Base-by-base conservation (phyloP, 495 filamentous ascomycete genomes). In the Aspergillus diversus region DNA sequence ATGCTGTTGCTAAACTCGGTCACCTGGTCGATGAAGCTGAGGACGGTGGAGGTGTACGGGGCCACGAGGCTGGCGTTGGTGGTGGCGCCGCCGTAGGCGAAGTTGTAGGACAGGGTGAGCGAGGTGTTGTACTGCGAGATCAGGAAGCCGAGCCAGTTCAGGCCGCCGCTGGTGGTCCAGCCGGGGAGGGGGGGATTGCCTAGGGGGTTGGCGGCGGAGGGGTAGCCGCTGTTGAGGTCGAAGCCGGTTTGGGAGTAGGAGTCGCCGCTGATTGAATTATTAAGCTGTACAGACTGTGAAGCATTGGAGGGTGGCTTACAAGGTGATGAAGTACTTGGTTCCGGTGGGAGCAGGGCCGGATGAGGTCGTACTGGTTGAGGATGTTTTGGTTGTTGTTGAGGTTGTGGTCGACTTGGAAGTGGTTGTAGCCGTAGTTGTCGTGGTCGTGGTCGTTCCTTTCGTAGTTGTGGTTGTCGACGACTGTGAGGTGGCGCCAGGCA, bases 201-300 rank as follows among this genome's bases (percentile, higher is more conserved):
- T 0, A 50, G 47, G 47, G 21, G 16, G 21, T 50, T 50, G 16
- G 5, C 47, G 47, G 47, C 47, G 11, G 47, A 50, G 21, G 47
- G 47, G n/a, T 50, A 50, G n/a, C 47, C 47, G 47, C n/a, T 50
- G 21, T 50, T 50, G n/a, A 50, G 31, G 47, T 50, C 47, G 47
- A 50, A 50, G 1, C 47, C 47, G 47, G 47, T 50, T 50, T 50
- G 47, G 5, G 47, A 50, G 16, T 50, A 50, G 5, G 47, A 50
- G 47, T 50, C 47, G n/a, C 47, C 47, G 21, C 47, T 50, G n/a
- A n/a, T n/a, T n/a, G n/a, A n/a, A n/a, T n/a, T n/a, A n/a, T n/a
- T n/a, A n/a, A n/a, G n/a, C n/a, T n/a, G n/a, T n/a, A n/a, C n/a
- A n/a, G n/a, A n/a, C n/a, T n/a, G n/a, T n/a, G n/a, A n/a, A n/a